Base-by-base conservation (phyloP, 2,329 filamentous ascomycete genomes). In the Alternaria gansuensis region DNA sequence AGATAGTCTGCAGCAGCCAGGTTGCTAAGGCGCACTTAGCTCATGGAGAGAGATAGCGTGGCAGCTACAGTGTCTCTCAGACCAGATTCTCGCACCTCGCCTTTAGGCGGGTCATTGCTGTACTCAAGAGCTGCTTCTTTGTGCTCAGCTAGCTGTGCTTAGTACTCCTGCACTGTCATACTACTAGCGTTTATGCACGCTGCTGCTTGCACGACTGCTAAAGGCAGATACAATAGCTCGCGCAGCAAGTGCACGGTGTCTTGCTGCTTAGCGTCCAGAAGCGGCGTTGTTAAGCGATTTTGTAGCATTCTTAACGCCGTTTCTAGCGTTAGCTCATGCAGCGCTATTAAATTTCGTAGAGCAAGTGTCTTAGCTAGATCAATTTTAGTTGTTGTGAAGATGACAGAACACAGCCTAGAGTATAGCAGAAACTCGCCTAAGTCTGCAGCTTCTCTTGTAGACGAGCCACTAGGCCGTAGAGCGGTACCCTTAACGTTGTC, bases 61-160 rank as follows among this genome's bases (percentile, higher is more conserved):
- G 26, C 26, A 28, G 26, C 26, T 2, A 28, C 26, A 28, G 26
- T 5, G 3, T 28, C 26, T 28, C 8, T 28, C 26, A 28, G 73
- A 71, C 2, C 56, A 29, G 31, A 51, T 7, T 50, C 49, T 26
- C 43, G 50, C 41, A 29, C 68, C 2, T 69, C 62, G 53, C 78
- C 77, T 3, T 63, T 61, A 28, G 80, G 78, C 60, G 5, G 76
- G 60, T 7, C 66, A 56, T 10, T 78, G 66, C 13, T 78, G 5
- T 79, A 68, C 4, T 64, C 48, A 23, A 28, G 31, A n/a, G 5
- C 17, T 10, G 21, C 3, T 11, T 11, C 17, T 10, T 21, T 39
- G 1, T 39, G 36, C 0, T 11, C 4, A 4, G 21, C 48, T 33
- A 68, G 40, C n/a, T 54, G 54, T 54, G 41, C 41, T 57, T 14